Conservation (phyloP, 2,329 filamentous ascomycete genomes). For the Colletotrichum somersetense region DNA sequence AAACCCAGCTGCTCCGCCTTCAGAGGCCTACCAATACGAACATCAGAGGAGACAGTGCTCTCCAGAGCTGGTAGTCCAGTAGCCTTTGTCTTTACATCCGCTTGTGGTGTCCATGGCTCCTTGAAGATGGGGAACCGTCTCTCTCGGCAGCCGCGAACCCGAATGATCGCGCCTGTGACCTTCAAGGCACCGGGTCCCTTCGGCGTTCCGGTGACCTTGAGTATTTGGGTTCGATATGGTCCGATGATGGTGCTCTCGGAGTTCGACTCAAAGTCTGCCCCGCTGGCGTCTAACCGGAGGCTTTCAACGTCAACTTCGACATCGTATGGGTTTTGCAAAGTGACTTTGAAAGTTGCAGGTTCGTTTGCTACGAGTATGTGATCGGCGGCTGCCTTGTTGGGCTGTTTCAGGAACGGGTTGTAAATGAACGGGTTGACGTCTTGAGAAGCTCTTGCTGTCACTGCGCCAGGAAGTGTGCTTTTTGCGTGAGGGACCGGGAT, state of each 20-base stretch:
- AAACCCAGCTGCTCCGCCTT: conserved; percentile 69
- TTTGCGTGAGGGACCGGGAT: conserved; percentile 76
- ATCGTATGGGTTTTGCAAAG: conserved; percentile 93
- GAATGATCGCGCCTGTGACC: conserved; percentile 83
- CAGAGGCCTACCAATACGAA: conserved; percentile 55
- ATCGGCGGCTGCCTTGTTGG: conserved; percentile 71
- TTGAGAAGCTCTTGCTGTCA: conserved; percentile 65
- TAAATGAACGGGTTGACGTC: conserved; percentile 91
- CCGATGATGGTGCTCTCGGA: conserved; percentile 77
- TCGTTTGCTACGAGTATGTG: conserved; percentile 84
- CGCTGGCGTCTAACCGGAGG: conserved; percentile 80
- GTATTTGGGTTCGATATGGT: conserved; percentile 84
- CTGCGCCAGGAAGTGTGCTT: conserved; percentile 64
- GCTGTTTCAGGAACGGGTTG: conserved; percentile 86
- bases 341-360: conserved; percentile 81
- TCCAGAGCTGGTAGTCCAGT: conserved; percentile 74
- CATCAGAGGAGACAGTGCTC: conserved; percentile 54
- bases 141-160: conserved; percentile 84
- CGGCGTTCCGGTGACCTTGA: conserved; percentile 78
- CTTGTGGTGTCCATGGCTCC: conserved; percentile 78
- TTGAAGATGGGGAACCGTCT: conserved; percentile 87
- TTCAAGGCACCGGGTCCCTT: conserved; percentile 75
- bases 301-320: conserved; percentile 91
- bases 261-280: conserved; percentile 77
- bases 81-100: conserved; percentile 80